Percentiles rank a stretch among this genome's conserved stretches.
Evolutionary conservation across 2,329 filamentous ascomycete species (phyloP).

Genomic region (Beauveria bassiana): DNA sequence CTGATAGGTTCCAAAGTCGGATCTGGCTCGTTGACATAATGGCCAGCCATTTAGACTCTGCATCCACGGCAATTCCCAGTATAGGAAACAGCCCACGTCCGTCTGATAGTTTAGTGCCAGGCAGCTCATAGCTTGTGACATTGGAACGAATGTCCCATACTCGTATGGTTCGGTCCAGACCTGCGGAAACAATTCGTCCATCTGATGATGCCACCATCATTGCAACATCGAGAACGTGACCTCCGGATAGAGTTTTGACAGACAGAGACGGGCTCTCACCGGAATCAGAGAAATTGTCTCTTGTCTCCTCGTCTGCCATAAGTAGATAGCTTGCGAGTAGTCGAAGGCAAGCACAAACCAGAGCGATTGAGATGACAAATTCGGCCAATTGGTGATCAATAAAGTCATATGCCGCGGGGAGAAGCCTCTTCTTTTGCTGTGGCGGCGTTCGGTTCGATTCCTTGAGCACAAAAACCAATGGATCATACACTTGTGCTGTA

Average conservation of each 20-base stretch:
- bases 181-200: slow-evolving; percentile 61
- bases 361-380: slow-evolving; percentile 55
- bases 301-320: slow-evolving; percentile 51
- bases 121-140: slow-evolving; percentile 32
- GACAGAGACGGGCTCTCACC: slow-evolving; percentile 38
- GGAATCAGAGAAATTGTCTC: slow-evolving; percentile 38
- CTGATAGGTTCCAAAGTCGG: slow-evolving; percentile 54
- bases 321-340: slow-evolving; percentile 68
- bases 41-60: slow-evolving; percentile 57
- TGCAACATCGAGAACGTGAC: slow-evolving; percentile 63
- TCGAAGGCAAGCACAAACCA: slow-evolving; percentile 56
- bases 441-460: slow-evolving; percentile 58
- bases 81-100: slow-evolving; percentile 48
- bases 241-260: slow-evolving; percentile 51
- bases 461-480: slow-evolving; percentile 63
- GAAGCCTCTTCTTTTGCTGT: slow-evolving; percentile 26
- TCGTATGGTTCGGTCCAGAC: slow-evolving; percentile 60
- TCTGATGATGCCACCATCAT: slow-evolving; percentile 54
- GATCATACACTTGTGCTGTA: slow-evolving; percentile 66
- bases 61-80: slow-evolving; percentile 56
- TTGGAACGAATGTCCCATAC: slow-evolving; percentile 54
- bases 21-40: slow-evolving; percentile 53
- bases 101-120: slow-evolving; percentile 30
- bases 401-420: slow-evolving; percentile 54
- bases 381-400: slow-evolving; percentile 49